A percentile compares a stretch with the other conserved stretches of the same genome.
phyloP scores from a whole-genome alignment of 2,329 filamentous ascomycete species.

The Chalaropsis thielavioides region DNA sequence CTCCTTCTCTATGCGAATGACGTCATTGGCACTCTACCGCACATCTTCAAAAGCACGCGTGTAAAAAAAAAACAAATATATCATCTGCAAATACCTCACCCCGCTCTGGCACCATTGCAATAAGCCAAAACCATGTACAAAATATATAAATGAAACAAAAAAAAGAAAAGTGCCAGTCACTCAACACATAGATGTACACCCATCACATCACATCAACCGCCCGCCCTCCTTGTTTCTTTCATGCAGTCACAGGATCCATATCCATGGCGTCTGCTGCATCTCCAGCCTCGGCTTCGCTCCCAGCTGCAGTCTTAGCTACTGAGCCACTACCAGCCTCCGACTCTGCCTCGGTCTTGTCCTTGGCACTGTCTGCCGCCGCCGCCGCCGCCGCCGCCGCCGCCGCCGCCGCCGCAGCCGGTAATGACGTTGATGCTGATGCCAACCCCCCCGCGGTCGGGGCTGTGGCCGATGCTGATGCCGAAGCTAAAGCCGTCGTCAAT shows the following conservation, averaged over 20 bases:
- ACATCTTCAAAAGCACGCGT: background rate
- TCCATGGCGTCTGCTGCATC: slow-evolving; percentile 8
- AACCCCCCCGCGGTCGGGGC: too few species aligned
- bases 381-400: background rate
- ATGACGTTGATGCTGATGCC: too few species aligned
- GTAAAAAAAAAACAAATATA: too few species aligned
- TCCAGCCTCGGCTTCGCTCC: background rate
- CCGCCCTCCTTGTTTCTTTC: background rate
- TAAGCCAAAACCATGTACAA: background rate
- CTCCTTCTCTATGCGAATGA: background rate
- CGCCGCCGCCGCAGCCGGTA: too few species aligned
- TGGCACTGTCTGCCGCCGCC: background rate
- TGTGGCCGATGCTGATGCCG: background rate
- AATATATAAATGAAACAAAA: background rate
- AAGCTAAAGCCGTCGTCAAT: background rate
- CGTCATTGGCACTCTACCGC: background rate
- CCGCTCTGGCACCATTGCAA: too few species aligned
- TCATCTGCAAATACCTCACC: too few species aligned
- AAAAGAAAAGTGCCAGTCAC: background rate
- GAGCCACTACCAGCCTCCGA: background rate
- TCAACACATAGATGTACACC: too few species aligned
- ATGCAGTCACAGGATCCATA: background rate
- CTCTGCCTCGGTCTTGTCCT: background rate
- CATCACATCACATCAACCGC: background rate
- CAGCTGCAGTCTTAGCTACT: background rate